These are phyloP conservation scores for Fraxinus excelsior DNA, from an alignment of 257 asterid species.

Conservation along the genomic window DNA sequence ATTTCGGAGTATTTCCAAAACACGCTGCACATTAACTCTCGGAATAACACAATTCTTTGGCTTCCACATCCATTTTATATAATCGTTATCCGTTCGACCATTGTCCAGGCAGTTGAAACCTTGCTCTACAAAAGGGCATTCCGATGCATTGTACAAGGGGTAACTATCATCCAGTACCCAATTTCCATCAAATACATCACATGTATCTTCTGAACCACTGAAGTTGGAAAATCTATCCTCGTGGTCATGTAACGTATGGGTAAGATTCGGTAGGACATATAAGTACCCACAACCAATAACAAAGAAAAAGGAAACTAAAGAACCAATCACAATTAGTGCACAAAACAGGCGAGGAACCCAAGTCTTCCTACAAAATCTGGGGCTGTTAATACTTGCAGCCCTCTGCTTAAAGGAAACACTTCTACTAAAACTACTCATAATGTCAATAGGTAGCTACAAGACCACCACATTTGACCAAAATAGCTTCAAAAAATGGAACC, in stretches of 20 bases:
- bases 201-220: slow-evolving; percentile 31
- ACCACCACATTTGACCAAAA: slow-evolving; percentile 8
- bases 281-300: slow-evolving; percentile 61
- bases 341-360: slow-evolving; percentile 42
- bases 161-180: slow-evolving; percentile 60
- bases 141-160: slow-evolving; percentile 73
- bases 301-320: slow-evolving; percentile 51
- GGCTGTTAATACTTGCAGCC: slow-evolving; percentile 47
- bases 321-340: slow-evolving; percentile 41
- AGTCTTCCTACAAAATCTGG: slow-evolving; percentile 48
- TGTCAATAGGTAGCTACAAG: slow-evolving; percentile 26
- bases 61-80: slow-evolving; percentile 84
- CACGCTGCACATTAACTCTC: slow-evolving; percentile 40
- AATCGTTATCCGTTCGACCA: slow-evolving; percentile 61
- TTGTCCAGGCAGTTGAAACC: slow-evolving; percentile 73
- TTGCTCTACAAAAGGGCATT: slow-evolving; percentile 75
- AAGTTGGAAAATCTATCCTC: slow-evolving; percentile 36
- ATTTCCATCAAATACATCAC: slow-evolving; percentile 67
- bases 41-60: slow-evolving; percentile 64
- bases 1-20: slow-evolving; percentile 50
- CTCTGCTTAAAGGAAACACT: slow-evolving; percentile 60
- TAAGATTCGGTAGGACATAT: slow-evolving; percentile 66
- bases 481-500: not conserved
- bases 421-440: slow-evolving; percentile 50
- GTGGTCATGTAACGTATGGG: slow-evolving; percentile 46